A percentile compares a stretch with the other conserved stretches of the same genome.
These are phyloP conservation scores for Angophora floribunda DNA, from an alignment of 345 rosid genomes.

Conservation along the genomic window DNA sequence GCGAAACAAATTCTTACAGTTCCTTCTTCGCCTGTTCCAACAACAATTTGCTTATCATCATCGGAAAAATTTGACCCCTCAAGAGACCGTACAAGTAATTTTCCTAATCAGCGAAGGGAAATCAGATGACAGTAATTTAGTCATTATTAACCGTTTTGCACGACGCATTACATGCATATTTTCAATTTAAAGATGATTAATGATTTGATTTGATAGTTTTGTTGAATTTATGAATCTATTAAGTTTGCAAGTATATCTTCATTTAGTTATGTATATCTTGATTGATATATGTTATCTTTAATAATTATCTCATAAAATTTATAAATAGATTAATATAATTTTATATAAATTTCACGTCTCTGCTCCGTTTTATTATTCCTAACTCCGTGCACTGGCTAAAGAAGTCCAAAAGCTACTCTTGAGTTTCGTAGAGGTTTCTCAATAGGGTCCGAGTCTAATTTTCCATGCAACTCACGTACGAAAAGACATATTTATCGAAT, in stretches of 20 bases:
- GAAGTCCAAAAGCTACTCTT: neutral
- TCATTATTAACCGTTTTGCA: too few relatives aligned
- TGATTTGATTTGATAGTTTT: neutral
- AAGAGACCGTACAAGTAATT: neutral
- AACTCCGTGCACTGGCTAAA: neutral
- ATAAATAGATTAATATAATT: too few relatives aligned
- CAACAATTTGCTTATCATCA: neutral
- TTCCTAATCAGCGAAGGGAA: neutral
- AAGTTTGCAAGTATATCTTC: neutral
- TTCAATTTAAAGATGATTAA: too few relatives aligned
- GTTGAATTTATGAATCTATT: neutral
- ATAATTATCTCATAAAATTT: neutral
- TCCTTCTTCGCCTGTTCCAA: neutral
- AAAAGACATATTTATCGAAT: neutral
- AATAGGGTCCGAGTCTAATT: neutral
- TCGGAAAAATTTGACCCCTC: neutral
- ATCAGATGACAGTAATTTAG: too few relatives aligned
- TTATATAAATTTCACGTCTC: neutral
- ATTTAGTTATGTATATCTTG: neutral
- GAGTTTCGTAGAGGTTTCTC: neutral
- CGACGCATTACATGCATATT: too few relatives aligned
- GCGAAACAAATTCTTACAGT: neutral
- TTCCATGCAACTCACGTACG: neutral
- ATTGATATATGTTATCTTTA: neutral
- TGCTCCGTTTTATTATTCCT: neutral